Conservation (phyloP, 2,329 filamentous ascomycete species). For the Diatrype stigma region DNA sequence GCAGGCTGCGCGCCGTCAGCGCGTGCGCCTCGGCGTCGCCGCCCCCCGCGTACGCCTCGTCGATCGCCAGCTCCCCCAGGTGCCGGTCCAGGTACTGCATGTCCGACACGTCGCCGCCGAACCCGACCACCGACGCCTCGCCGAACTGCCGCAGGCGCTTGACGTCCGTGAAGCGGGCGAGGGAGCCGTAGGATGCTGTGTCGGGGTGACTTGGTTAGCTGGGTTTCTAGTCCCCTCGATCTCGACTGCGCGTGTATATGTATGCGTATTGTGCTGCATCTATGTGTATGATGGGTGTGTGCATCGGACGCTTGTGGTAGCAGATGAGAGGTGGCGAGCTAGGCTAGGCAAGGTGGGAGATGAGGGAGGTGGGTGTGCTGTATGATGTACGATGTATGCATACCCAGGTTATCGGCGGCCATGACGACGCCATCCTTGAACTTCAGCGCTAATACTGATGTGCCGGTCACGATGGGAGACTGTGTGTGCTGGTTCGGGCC, state of each 20-base stretch:
- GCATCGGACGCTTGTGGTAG: no score
- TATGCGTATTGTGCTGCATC: neutral
- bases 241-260: neutral
- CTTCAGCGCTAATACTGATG: constrained; percentile 91
- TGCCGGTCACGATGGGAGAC: constrained; percentile 90
- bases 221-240: neutral
- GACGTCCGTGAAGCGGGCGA: constrained; percentile 93
- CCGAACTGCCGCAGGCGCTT: constrained; percentile 92
- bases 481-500: constrained; percentile 83
- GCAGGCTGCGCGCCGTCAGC: constrained; percentile 88
- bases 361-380: neutral
- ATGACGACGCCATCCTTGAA: constrained; percentile 96
- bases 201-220: constrained; percentile 7
- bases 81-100: constrained; percentile 98
- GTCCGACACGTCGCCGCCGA: constrained; percentile 95
- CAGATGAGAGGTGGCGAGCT: no score
- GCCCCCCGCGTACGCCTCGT: constrained; percentile 71
- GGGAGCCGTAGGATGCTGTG: constrained; percentile 91
- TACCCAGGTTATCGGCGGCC: constrained; percentile 94
- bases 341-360: no score
- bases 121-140: constrained; percentile 78
- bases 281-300: no score
- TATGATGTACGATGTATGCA: constrained; percentile 17
- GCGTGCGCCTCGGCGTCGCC: constrained; percentile 34
- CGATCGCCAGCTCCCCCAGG: constrained; percentile 78